These are phyloP conservation scores for Camellia granthamiana DNA, from an alignment of 148 eudicot genomes.

Conservation along the genomic window DNA sequence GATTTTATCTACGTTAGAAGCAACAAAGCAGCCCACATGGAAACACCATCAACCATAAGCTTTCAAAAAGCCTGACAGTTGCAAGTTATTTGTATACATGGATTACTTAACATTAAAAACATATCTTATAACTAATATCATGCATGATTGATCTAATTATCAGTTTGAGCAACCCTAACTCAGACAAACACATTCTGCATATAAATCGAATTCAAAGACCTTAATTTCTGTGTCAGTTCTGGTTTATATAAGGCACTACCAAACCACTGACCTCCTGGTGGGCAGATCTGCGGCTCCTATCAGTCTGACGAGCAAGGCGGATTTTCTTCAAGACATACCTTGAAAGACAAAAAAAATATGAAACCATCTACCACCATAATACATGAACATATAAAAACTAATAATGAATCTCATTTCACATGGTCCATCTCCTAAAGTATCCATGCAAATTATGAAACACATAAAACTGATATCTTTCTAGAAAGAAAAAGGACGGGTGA, in stretches of 20 bases:
- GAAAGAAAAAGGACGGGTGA: slow-evolving; percentile 4
- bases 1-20: neutral
- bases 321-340: slow-evolving; percentile 96
- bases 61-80: neutral
- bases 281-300: slow-evolving; percentile 85
- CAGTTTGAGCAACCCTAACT: too few relatives aligned
- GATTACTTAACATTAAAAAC: too few relatives aligned
- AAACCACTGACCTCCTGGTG: slow-evolving; percentile 67
- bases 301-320: slow-evolving; percentile 93
- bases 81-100: neutral
- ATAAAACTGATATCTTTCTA: neutral
- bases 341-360: slow-evolving; percentile 4
- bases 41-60: neutral
- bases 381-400: neutral
- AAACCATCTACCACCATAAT: neutral
- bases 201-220: neutral
- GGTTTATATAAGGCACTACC: neutral
- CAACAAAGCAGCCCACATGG: neutral
- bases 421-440: neutral
- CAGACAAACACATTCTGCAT: too few relatives aligned
- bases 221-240: neutral
- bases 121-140: too few relatives aligned
- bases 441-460: neutral
- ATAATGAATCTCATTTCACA: neutral
- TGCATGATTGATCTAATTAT: too few relatives aligned